Base-by-base conservation (phyloP, 306 rosid genomes). In the Gleditsia sinensis region DNA sequence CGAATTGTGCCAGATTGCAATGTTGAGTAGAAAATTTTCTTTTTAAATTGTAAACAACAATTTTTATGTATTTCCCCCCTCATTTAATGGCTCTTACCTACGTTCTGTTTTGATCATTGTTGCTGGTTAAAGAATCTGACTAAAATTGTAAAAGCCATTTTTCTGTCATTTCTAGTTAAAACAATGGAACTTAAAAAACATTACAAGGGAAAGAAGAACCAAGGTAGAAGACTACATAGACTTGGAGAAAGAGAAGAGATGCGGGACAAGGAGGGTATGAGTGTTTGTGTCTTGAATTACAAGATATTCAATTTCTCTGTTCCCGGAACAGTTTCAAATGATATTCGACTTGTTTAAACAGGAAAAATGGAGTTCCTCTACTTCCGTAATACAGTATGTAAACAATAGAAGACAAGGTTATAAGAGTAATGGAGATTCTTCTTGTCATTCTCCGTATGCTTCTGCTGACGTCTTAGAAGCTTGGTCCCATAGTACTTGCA, bases 371-470 rank as follows among this genome's bases (percentile, higher is more conserved):
- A 75, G 45, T 69, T 75, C 45, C 72, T 76, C 51, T 80, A 21
- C 10, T 49, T 75, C 71, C 39, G 59, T 66, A 30, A 37, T 28
- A 13, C 14, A 56, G 62, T 61, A 20, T 59, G 20, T 5, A 6
- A 48, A 33, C 58, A 71, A 25, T 51, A 55, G 50, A 17, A 39
- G 58, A 61, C 32, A 67, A 82, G 72, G 58, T 80, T 77, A 54
- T 59, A 81, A 70, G 82, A 81, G 84, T 78, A 69, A 78, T 83
- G 81, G 76, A 76, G 83, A 76, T 85, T 81, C 80, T 73, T 84
- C 53, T n/a, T 85, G 83, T 83, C 89, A 78, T 79, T 61, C 81
- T 67, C 56, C 27, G 62, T 75, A 42, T 77, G 69, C 84, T 75
- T 43, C 55, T 71, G 84, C 81, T 85, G 83, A 78, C 80, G 85